A percentile compares a stretch with the other conserved stretches of the same genome.
phyloP scores from a whole-genome alignment of 495 filamentous ascomycete species.

The Lasiosphaeris hirsuta region DNA sequence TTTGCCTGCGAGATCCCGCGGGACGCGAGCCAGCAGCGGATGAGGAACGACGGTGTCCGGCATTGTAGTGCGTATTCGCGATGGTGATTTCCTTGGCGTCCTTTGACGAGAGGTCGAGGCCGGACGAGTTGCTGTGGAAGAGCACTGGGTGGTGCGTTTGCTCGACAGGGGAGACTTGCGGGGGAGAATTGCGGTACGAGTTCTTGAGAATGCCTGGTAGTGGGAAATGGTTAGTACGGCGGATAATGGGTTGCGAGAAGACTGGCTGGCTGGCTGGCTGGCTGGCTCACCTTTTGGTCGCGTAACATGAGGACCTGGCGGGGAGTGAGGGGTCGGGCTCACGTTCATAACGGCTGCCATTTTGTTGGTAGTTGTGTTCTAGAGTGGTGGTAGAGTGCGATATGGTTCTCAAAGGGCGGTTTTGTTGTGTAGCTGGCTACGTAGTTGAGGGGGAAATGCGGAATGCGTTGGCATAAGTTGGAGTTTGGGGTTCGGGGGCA shows the following conservation, averaged over 20 bases:
- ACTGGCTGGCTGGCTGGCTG: not conserved
- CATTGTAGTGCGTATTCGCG: slow-evolving; percentile 91
- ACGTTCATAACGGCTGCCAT: slow-evolving; percentile 40
- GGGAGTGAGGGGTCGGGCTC: slow-evolving; percentile 36
- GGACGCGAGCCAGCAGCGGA: slow-evolving; percentile 57
- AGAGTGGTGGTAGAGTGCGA: not conserved
- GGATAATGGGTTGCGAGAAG: not conserved
- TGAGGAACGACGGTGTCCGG: slow-evolving; percentile 82
- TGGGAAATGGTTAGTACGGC: slow-evolving; percentile 1
- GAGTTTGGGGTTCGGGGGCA: not conserved
- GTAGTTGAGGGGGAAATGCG: no score
- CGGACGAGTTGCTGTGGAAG: slow-evolving; percentile 31
- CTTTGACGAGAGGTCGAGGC: slow-evolving; percentile 36
- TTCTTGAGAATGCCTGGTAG: slow-evolving; percentile 90
- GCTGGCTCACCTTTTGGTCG: slow-evolving; percentile 69
- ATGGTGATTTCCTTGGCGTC: slow-evolving; percentile 84
- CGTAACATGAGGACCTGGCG: slow-evolving; percentile 48
- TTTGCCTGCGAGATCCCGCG: slow-evolving; percentile 66
- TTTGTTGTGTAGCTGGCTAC: no score
- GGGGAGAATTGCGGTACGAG: slow-evolving; percentile 59
- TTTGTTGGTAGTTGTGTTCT: not conserved
- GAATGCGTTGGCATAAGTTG: not conserved
- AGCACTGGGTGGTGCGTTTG: slow-evolving; percentile 33
- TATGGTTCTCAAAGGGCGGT: not conserved
- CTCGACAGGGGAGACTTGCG: slow-evolving; percentile 44